A percentile compares a stretch with the other conserved stretches of the same genome.
These are phyloP conservation scores for Trichoderma sp. DNA, from an alignment of 2,329 filamentous ascomycete genomes.

Conservation along the genomic window DNA sequence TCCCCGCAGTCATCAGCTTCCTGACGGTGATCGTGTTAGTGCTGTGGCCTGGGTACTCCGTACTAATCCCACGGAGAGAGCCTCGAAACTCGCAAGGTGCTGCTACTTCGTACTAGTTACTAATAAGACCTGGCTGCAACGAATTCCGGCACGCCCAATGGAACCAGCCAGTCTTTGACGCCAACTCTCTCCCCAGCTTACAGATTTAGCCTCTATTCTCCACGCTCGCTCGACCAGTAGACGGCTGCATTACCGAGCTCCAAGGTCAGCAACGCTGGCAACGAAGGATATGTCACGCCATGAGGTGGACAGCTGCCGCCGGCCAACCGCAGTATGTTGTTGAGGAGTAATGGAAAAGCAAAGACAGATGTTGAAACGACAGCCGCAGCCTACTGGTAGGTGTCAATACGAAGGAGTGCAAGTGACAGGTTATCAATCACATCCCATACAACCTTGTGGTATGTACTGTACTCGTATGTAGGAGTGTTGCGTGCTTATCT, in stretches of 20 bases:
- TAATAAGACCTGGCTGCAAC: not conserved
- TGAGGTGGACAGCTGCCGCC: not conserved
- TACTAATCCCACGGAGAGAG: conserved; percentile 10
- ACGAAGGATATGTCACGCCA: not conserved
- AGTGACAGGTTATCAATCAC: conserved; percentile 9
- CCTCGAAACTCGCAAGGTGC: not conserved
- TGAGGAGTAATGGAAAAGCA: not conserved
- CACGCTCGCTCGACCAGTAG: not conserved
- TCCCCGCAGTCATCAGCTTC: conserved; percentile 17
- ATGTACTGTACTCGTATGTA: not conserved
- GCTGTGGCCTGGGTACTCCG: not conserved
- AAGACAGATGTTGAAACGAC: not conserved
- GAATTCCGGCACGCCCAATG: not conserved
- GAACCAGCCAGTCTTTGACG: not conserved
- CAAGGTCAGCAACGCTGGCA: not conserved
- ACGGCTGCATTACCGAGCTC: not conserved
- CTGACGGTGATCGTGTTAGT: conserved; percentile 12
- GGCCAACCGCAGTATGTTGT: not conserved
- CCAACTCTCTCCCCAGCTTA: not conserved
- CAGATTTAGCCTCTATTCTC: conserved; percentile 5
- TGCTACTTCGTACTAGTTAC: not conserved
- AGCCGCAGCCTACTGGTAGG: not conserved
- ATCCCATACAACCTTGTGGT: not conserved
- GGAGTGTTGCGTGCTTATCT: not conserved
- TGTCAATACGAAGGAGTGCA: not conserved